These are phyloP conservation scores for Xylariaceae sp. DNA, from an alignment of 2,329 filamentous ascomycete genomes.

Conservation along the genomic window DNA sequence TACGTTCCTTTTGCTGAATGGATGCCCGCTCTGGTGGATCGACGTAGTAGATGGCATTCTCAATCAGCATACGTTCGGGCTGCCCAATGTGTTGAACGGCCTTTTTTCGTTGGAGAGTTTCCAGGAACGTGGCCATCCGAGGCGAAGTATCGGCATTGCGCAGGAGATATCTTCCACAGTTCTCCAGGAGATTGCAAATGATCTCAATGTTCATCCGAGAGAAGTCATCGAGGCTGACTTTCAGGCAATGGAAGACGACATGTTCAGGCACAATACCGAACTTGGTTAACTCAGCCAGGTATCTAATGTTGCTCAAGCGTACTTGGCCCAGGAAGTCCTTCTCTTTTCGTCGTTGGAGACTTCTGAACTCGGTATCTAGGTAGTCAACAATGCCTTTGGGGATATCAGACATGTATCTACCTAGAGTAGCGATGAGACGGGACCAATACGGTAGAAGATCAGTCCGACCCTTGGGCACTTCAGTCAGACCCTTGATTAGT, in stretches of 20 bases:
- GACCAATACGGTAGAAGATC: constrained; percentile 89
- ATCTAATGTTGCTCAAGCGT: constrained; percentile 90
- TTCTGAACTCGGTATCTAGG: constrained; percentile 93
- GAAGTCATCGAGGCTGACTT: constrained; percentile 95
- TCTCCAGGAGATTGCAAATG: constrained; percentile 91
- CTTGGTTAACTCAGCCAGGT: constrained; percentile 93
- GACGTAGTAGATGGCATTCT: constrained; percentile 97
- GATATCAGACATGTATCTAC: constrained; percentile 91
- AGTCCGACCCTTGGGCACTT: constrained; percentile 88
- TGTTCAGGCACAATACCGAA: constrained; percentile 98
- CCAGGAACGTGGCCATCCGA: constrained; percentile 87
- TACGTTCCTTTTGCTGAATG: constrained; percentile 94
- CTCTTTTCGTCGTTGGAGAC: constrained; percentile 90
- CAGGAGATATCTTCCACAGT: constrained; percentile 89
- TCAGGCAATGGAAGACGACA: constrained; percentile 97
- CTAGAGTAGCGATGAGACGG: constrained; percentile 86
- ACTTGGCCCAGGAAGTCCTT: constrained; percentile 97
- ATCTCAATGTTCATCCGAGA: constrained; percentile 99
- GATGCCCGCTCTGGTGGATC: constrained; percentile 90
- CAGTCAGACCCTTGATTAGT: constrained; percentile 85
- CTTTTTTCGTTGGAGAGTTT: constrained; percentile 94
- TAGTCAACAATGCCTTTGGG: constrained; percentile 86
- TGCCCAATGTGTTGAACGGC: constrained; percentile 90
- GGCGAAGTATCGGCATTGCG: constrained; percentile 89
- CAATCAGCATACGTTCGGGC: constrained; percentile 95